Base-by-base conservation (phyloP, 495 filamentous ascomycete species). In the Penicillium turbatum region DNA sequence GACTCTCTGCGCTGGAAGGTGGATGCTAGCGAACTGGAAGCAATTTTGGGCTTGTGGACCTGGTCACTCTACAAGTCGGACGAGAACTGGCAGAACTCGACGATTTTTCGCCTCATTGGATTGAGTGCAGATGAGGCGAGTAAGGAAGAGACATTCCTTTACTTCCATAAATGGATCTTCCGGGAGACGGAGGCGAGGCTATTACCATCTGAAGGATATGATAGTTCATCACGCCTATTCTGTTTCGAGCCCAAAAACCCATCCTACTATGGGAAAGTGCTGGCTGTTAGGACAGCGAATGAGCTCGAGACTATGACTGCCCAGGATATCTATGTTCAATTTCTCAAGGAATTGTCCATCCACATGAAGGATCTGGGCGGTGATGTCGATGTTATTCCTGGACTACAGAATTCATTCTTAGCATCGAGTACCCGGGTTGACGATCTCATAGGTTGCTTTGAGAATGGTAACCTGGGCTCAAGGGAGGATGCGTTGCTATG, bases 101-200 rank as follows among this genome's bases (percentile, higher is more conserved):
- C 55, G 9, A 62, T 72, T 8, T 45, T 35, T 24, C 63, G 71
- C 1, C 51, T 67, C 7, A 58, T 74, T 31, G 70, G 72, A 1
- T 26, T 72, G 10, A 60, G 37, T 6, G 38, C 57, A 27, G 42
- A 41, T 0, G 61, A 72, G 29, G 62, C 68, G 2, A 56, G 43
- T 0, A 26, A 38, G 5, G 39, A 63, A 32, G 54, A 60, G 17
- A 68, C 64, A 1, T 66, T 67, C 27, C 58, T 67, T 9, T 62
- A 64, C 32, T 74, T 70, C 47, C 59, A 68, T n/a, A 74, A 72
- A 51, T 74, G 72, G 70, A 72, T 74, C 2, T 69, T 60, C 27
- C 60, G 65, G 1, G 62, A 68, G 19, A 64, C 55, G 0, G 62
- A 71, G 47, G 62, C 66, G 0, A 55, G 24, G n/a, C 50, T 72